These are phyloP conservation scores for Hypoxylon sp. DNA, from an alignment of 2,329 filamentous ascomycete genomes.

Conservation along the genomic window DNA sequence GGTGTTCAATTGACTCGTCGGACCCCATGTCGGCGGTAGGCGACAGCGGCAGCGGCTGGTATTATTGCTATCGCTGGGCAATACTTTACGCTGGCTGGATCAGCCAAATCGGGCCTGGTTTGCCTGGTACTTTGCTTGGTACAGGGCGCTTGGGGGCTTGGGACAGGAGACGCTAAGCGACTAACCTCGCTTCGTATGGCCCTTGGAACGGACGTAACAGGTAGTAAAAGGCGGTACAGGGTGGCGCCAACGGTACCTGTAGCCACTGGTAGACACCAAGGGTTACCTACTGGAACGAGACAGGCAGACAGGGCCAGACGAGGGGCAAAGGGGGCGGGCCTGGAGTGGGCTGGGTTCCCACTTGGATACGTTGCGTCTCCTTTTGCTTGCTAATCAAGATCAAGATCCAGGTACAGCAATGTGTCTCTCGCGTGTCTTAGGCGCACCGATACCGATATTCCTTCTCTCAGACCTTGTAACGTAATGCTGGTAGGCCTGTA, in stretches of 20 bases:
- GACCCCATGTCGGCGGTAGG: conserved; percentile 42
- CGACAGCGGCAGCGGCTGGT: conserved; percentile 31
- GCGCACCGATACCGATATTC: neutral
- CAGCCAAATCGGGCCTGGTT: conserved; percentile 34
- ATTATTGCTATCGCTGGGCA: neutral
- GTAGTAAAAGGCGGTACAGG: conserved; percentile 1
- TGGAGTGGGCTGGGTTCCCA: conserved; percentile 33
- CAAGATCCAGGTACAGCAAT: conserved; percentile 10
- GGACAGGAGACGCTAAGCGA: conserved; percentile 14
- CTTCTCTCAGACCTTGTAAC: neutral
- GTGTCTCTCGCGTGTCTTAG: neutral
- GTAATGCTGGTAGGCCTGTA: neutral
- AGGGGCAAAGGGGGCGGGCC: conserved; percentile 38
- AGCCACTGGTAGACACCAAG: conserved; percentile 8
- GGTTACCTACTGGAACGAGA: conserved; percentile 4
- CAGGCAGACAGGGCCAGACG: conserved; percentile 6
- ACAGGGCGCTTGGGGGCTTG: conserved; percentile 4
- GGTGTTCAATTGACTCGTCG: conserved; percentile 44
- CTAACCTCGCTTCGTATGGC: conserved; percentile 29
- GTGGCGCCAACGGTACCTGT: conserved; percentile 7
- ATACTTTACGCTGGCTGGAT: conserved; percentile 23
- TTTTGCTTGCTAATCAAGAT: conserved; percentile 40
- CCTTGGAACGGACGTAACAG: conserved; percentile 17
- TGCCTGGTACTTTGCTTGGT: conserved; percentile 2
- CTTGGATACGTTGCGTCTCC: conserved; percentile 36